phyloP scores from a whole-genome alignment of 148 eudicot genomes.

The Gaultheria prostrata region DNA sequence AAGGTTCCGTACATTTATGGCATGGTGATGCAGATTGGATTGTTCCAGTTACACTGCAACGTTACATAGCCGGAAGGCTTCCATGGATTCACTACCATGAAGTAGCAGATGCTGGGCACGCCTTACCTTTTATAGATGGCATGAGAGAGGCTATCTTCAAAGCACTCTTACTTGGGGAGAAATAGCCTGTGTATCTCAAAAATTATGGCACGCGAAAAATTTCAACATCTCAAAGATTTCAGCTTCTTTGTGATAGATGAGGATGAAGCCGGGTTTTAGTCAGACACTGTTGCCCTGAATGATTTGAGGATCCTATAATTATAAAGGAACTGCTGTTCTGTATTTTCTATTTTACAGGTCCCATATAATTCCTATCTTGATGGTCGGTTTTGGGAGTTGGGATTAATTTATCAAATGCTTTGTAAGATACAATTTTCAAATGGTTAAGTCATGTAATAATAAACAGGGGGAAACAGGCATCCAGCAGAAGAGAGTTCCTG shows the following conservation, averaged over 20 bases:
- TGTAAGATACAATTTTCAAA: not conserved
- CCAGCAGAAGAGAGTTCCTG: not conserved
- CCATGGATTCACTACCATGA: constrained; percentile 67
- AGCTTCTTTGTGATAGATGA: too few species aligned
- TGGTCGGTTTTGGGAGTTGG: too few species aligned
- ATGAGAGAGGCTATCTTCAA: constrained; percentile 35
- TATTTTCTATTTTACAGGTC: too few species aligned
- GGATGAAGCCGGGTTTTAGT: too few species aligned
- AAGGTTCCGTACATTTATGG: constrained; percentile 42
- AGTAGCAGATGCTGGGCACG: constrained; percentile 42
- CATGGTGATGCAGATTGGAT: constrained; percentile 51
- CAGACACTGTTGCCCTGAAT: not conserved
- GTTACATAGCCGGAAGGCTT: constrained; percentile 41
- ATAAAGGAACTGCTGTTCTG: too few species aligned
- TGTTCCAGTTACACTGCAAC: constrained; percentile 46
- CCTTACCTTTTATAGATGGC: constrained; percentile 35
- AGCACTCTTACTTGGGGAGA: constrained; percentile 25
- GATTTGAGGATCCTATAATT: too few species aligned
- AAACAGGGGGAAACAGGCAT: not conserved
- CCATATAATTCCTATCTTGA: not conserved
- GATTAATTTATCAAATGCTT: too few species aligned
- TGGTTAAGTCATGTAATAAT: not conserved
- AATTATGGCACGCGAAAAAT: too few species aligned
- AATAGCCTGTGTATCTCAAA: not conserved
- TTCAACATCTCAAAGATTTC: not conserved